Percentiles rank a stretch among this genome's conserved stretches.
Evolutionary conservation across 2,329 filamentous ascomycete genomes (phyloP).

Genomic region (Trichoderma harzianum): DNA sequence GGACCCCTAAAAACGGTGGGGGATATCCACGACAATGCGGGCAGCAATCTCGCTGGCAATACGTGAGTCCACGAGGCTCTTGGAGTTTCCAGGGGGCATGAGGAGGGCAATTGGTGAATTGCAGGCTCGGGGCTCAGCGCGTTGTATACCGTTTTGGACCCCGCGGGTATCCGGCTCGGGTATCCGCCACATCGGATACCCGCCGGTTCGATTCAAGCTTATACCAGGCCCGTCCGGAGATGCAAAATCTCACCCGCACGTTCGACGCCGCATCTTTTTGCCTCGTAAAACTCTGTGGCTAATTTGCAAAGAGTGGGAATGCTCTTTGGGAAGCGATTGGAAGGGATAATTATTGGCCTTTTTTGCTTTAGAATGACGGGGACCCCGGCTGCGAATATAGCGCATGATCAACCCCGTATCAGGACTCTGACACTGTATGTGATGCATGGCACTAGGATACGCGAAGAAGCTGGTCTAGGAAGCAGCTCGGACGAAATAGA

Average conservation of each 20-base stretch:
- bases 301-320: background rate
- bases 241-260: background rate
- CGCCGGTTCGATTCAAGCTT: background rate
- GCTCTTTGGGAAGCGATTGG: background rate
- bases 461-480: background rate
- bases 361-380: background rate
- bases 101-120: constrained; percentile 1
- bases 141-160: constrained; percentile 5
- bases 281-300: background rate
- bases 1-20: background rate
- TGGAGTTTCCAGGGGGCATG: background rate
- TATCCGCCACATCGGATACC: constrained; percentile 13
- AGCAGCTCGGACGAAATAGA: background rate
- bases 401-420: background rate
- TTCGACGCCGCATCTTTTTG: background rate
- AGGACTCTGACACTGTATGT: background rate
- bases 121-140: background rate
- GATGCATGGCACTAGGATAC: background rate
- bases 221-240: background rate
- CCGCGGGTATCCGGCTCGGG: constrained; percentile 19
- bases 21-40: constrained; percentile 10
- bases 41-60: background rate
- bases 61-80: background rate
- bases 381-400: background rate
- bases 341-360: background rate